Evolutionary conservation across 169 alveolate genomes (phyloP), one percentile per base, ranked within the genome.

Genomic region (Blepharisma undulans): DNA sequence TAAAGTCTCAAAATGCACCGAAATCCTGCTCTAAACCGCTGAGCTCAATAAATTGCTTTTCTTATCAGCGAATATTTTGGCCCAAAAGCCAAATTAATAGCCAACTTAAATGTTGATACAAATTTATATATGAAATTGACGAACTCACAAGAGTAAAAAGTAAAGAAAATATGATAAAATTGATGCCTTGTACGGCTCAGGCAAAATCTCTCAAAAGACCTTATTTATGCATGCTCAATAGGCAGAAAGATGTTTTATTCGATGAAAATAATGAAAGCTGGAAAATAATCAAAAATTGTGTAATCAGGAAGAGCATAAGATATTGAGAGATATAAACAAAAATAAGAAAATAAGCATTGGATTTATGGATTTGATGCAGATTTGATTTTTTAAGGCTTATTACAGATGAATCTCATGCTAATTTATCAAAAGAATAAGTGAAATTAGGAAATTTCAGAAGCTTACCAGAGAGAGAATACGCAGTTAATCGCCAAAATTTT

Each of bases 331-430:
- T 94, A 98, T 99, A 14, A 97, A 99, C 92, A 93, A 97, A 30
- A 22, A 76, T 48, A 21, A 61, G n/a, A 25, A 97, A 97, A 98
- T 0, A 96, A 98, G 72, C 99, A 99, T 95, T 99, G 99, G 92
- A 95, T 99, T 72, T 99, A 99, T 95, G 99, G 99, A 33, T 97
- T 99, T 94, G 99, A 99, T 92, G 99, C 99, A 12, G 99, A 99
- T 94, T 97, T 99, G 88, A 98, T 99, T 74, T 98, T 99, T 97
- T 99, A 74, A 98, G 99, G 4, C 96, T 99, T 80, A 98, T 99
- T 33, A 98, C 99, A 22, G 99, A 99, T 94, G 99, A 99, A 92
- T 98, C 99, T 5, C 95, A 98, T 93, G 98, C 98, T 92, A 97
- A 94, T 90, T 97, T 99, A 18, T 89, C 99, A 74, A 96, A 99